Conservation (phyloP, 192 early-diverging fungal species). For the Pecoramyces ruminantium region DNA sequence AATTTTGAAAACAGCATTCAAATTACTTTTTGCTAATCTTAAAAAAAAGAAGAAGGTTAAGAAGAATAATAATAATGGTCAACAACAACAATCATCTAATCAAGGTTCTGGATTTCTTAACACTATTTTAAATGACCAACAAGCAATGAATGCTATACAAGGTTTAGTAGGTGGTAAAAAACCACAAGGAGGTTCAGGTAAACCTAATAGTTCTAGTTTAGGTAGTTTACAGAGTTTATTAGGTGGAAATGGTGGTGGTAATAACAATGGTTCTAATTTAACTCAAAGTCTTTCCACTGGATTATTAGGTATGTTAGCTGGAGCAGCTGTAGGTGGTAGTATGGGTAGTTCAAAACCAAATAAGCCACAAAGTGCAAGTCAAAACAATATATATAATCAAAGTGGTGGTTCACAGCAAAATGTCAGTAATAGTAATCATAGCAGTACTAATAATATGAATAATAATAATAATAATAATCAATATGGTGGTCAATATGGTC, state of each 20-base stretch:
- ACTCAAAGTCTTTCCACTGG: not conserved
- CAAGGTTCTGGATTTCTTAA: not conserved
- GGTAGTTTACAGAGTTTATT: too few species aligned
- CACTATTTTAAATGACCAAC: not conserved
- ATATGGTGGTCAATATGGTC: too few species aligned
- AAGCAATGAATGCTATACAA: not conserved
- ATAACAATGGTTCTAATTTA: not conserved
- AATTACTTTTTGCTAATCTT: not conserved
- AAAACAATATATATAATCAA: not conserved
- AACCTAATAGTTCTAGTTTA: not conserved
- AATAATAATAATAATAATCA: too few species aligned
- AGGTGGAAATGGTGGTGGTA: not conserved
- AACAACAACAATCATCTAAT: not conserved
- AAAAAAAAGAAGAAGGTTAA: not conserved
- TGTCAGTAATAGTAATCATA: too few species aligned
- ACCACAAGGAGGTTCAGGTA: not conserved
- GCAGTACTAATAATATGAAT: too few species aligned
- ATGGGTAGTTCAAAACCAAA: not conserved
- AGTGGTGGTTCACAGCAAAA: not conserved
- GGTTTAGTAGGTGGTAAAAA: not conserved
- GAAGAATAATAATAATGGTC: not conserved
- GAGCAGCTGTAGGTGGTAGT: not conserved
- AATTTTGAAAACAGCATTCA: not conserved
- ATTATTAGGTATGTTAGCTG: not conserved
- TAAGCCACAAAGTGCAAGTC: not conserved